Evolutionary conservation across 106 monocot species (phyloP), one percentile per base, ranked within the genome.

Genomic region (Phalaenopsis equestris): DNA sequence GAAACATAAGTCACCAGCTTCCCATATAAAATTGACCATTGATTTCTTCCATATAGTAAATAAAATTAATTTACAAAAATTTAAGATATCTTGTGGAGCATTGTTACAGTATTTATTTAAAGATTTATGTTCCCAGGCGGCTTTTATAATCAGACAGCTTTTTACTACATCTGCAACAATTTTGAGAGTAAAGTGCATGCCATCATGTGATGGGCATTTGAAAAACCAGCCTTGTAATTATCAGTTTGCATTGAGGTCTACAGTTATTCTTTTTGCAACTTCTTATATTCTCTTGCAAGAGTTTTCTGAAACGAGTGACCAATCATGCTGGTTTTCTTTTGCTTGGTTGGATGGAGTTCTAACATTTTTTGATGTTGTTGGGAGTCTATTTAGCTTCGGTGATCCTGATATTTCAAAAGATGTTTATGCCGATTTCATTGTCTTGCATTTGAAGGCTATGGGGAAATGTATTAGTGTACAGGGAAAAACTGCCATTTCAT

Each of bases 401-500:
- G 84, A 87, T 77, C 88, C 83, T 77, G 84, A 81, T 21, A 80
- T 87, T 57, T 86, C 90, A 55, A 86, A 88, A 61, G 81, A 87
- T 83, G 55, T 89, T 24, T 92, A 87, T 84, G 21, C 78, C 5
- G 81, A 84, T 46, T 55, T 98, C 67, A 80, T 98, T 43, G 84
- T 88, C 70, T 80, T 86, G 65, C 92, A 91, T 84, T 65, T 98
- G 75, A 85, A 73, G 73, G 89, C 81, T 81, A 83, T 98, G 55
- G 97, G 97, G 70, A 98, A 91, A 86, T 94, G 97, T 73, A 91
- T 94, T 83, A 89, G 85, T 47, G 74, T 90, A 24, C 89, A 92
- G 86, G 87, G 97, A 42, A 94, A 89, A 81, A 75, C 76, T 87
- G 87, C 94, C 82, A 88, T 81, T 77, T 80, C 94, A 57, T 86